Base-by-base conservation (phyloP, 805 yeast species). In the Debaryomyces prosopidis region DNA sequence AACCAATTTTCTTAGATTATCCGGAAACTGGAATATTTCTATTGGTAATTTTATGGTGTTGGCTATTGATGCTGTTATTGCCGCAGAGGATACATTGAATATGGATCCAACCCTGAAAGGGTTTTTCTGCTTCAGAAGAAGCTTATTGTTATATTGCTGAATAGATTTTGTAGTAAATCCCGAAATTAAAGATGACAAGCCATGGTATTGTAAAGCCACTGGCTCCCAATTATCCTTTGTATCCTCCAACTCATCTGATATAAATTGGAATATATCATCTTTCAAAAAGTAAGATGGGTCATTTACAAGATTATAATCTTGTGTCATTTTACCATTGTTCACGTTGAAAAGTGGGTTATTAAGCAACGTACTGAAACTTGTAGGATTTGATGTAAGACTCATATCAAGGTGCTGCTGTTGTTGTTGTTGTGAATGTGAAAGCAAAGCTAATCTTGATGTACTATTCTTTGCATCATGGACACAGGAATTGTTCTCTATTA, bases 91-190 rank as follows among this genome's bases (percentile, higher is more conserved):
- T 1, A 58, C 41, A 42, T 55, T 53, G 47, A 58, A 58, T 9
- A 58, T 57, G 6, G 62, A 54, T 2, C 60, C 59, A n/a, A 58
- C 62, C n/a, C 60, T 40, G 36, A 57, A 58, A n/a, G 63, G 62
- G 19, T 50, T 51, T 30, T 45, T 46, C 23, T 44, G 43, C 26
- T 30, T 40, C n/a, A 42, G 16, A 1, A 17, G 19, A 6, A 53
- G 17, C 7, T 44, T 49, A 26, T 30, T 45, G 37, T 51, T 55
- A 39, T 54, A 57, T 20, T 54, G 49, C 28, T 50, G 51, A 10
- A 58, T 52, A 15, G 58, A 39, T 19, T 44, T 43, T 5, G 50
- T 46, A 15, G 58, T 47, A 37, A 58, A 58, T 12, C 62, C 60
- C 5, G 59, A 56, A 16, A 57, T 51, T 9, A 54, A 43, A 5